A percentile compares a stretch with the other conserved stretches of the same genome.
Evolutionary conservation across 768 basidiomycete genomes (phyloP).

Genomic region (Fistulinella prunicolor): DNA sequence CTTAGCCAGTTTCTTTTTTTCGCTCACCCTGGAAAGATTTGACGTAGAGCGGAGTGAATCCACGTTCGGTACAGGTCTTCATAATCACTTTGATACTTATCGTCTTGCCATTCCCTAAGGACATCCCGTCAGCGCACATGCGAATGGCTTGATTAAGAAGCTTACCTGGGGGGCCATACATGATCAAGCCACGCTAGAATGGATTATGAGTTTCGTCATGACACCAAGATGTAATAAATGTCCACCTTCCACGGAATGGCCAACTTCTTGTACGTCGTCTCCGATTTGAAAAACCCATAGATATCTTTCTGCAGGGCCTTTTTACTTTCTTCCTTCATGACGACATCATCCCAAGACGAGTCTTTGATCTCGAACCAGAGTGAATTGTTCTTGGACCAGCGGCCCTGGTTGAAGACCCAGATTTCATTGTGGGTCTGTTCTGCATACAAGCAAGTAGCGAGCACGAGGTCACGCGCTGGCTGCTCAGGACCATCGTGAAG

Average conservation of each 20-base stretch:
- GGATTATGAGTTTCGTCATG: not conserved
- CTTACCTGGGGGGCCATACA: constrained; percentile 77
- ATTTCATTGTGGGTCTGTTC: constrained; percentile 64
- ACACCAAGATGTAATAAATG: not conserved
- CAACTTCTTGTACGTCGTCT: constrained; percentile 67
- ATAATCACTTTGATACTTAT: constrained; percentile 82
- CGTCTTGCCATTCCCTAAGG: constrained; percentile 75
- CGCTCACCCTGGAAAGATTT: constrained; percentile 70
- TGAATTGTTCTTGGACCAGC: constrained; percentile 58
- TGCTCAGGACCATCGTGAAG: constrained; percentile 62
- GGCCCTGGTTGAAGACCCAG: constrained; percentile 72
- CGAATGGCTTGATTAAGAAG: not conserved
- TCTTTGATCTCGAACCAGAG: constrained; percentile 64
- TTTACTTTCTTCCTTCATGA: constrained; percentile 71
- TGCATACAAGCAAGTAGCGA: constrained; percentile 50
- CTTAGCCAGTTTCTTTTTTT: not conserved
- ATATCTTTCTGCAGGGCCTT: constrained; percentile 66
- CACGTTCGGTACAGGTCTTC: constrained; percentile 62
- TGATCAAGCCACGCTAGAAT: constrained; percentile 70
- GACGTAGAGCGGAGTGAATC: constrained; percentile 73
- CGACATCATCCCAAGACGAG: constrained; percentile 72
- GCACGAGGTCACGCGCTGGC: constrained; percentile 47
- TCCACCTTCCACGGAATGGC: constrained; percentile 80
- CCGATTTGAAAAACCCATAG: constrained; percentile 75
- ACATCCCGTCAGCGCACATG: not conserved